Percentiles rank a stretch among this genome's conserved stretches.
These are phyloP conservation scores for Pythium periplocum DNA, from an alignment of 352 stramenopile species.

Conservation along the genomic window DNA sequence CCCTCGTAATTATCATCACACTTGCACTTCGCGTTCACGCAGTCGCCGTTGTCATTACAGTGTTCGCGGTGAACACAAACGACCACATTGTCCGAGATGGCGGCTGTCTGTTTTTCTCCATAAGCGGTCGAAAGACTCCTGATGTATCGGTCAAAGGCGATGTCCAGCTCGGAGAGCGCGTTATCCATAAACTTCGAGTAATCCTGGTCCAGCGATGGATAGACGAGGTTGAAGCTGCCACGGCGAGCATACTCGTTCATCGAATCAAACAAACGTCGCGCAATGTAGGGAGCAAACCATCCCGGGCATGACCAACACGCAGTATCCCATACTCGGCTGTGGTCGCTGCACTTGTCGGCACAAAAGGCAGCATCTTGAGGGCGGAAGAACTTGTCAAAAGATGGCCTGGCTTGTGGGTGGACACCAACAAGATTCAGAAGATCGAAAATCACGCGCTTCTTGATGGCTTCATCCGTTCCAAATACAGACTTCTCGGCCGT, in stretches of 20 bases:
- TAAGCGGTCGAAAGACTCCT: constrained; percentile 54
- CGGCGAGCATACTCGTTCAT: constrained; percentile 63
- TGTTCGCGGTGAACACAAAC: constrained; percentile 75
- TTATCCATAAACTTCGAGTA: constrained; percentile 52
- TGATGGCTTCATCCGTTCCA: constrained; percentile 64
- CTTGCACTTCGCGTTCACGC: constrained; percentile 68
- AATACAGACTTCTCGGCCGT: constrained; percentile 38
- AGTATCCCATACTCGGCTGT: constrained; percentile 52
- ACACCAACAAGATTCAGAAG: constrained; percentile 65
- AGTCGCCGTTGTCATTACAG: constrained; percentile 78
- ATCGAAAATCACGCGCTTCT: constrained; percentile 58
- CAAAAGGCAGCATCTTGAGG: constrained; percentile 43
- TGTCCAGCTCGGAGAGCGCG: constrained; percentile 52
- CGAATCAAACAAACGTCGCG: constrained; percentile 42
- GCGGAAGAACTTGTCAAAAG: constrained; percentile 62
- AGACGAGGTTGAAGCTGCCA: constrained; percentile 64
- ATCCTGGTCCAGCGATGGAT: constrained; percentile 55
- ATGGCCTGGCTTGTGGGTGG: constrained; percentile 45
- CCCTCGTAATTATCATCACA: constrained; percentile 77
- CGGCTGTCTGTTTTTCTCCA: constrained; percentile 33
- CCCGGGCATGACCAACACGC: constrained; percentile 72
- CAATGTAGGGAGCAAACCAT: constrained; percentile 64
- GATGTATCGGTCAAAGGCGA: constrained; percentile 70
- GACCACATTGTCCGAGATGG: constrained; percentile 32
- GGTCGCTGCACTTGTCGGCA: constrained; percentile 54